Evolutionary conservation across 2,329 filamentous ascomycete genomes (phyloP).

Genomic region (Aspergillus proliferans): DNA sequence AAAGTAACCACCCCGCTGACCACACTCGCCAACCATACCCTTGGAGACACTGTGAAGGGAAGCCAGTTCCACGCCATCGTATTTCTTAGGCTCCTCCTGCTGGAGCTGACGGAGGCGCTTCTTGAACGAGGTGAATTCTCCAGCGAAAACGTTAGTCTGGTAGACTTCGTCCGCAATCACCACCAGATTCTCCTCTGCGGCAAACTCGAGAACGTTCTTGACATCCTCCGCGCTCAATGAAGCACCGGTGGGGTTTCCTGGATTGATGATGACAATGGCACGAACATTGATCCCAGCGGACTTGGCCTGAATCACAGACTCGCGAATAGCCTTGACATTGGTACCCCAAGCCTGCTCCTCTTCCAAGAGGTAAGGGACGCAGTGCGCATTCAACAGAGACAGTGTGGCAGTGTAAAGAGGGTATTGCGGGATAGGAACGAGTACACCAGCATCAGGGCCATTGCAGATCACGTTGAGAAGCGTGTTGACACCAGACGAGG

Average conservation of each 20-base stretch:
- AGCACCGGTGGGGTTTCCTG: slow-evolving; percentile 92
- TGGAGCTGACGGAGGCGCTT: slow-evolving; percentile 75
- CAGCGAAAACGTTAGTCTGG: slow-evolving; percentile 96
- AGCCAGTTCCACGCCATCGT: slow-evolving; percentile 79
- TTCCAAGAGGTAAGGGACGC: slow-evolving; percentile 90
- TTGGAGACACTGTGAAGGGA: slow-evolving; percentile 93
- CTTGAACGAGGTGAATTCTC: slow-evolving; percentile 95
- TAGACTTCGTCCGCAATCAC: slow-evolving; percentile 96
- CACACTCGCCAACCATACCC: slow-evolving; percentile 98
- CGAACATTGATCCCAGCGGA: slow-evolving; percentile 76
- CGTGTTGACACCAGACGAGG: slow-evolving; percentile 90
- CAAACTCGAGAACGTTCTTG: slow-evolving; percentile 77
- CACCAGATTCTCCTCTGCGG: slow-evolving; percentile 76
- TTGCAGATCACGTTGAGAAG: slow-evolving; percentile 85
- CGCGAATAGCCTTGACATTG: slow-evolving; percentile 69
- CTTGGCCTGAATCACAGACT: slow-evolving; percentile 67
- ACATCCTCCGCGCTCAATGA: slow-evolving; percentile 75
- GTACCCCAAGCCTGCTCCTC: slow-evolving; percentile 85
- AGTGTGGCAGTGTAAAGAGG: slow-evolving; percentile 95
- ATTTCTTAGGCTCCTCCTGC: slow-evolving; percentile 64
- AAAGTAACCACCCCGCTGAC: slow-evolving; percentile 95
- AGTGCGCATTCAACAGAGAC: slow-evolving; percentile 72
- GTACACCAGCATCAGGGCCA: slow-evolving; percentile 67
- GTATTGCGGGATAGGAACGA: slow-evolving; percentile 96
- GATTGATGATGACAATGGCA: slow-evolving; percentile 95